These are phyloP conservation scores for Zelonia costaricensis DNA, from an alignment of 208 protist species.

Conservation along the genomic window DNA sequence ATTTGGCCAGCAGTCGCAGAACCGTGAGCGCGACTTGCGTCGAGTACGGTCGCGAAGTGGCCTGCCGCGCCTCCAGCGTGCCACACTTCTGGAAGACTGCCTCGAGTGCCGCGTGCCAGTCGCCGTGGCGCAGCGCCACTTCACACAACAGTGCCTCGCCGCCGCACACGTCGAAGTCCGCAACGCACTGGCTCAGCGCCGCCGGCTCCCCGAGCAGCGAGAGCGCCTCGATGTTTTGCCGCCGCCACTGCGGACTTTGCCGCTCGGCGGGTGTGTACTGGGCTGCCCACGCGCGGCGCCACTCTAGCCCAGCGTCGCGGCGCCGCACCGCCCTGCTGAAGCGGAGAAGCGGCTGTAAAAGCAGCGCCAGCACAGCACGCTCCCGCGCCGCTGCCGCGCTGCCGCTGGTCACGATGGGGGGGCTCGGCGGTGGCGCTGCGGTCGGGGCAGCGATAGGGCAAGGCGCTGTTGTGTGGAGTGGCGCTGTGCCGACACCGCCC, in stretches of 20 bases:
- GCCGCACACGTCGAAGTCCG: conserved; percentile 8
- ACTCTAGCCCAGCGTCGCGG: conserved; percentile 49
- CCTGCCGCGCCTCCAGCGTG: conserved; percentile 12
- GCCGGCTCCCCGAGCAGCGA: conserved; percentile 40
- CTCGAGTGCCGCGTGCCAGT: conserved; percentile 56
- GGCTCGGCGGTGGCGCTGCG: neutral
- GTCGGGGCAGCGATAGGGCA: neutral
- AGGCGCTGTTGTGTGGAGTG: too few species aligned
- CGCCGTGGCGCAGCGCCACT: conserved; percentile 40
- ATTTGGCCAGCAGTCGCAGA: conserved; percentile 44
- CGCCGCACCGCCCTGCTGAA: conserved; percentile 34
- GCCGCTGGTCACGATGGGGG: neutral
- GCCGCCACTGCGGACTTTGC: conserved; percentile 24
- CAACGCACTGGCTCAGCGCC: conserved; percentile 20
- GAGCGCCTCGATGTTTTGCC: conserved; percentile 48
- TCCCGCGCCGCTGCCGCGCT: conserved; percentile 25
- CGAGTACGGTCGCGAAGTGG: conserved; percentile 19
- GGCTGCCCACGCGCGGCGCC: conserved; percentile 42
- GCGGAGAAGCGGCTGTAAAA: conserved; percentile 55
- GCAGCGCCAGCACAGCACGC: conserved; percentile 40
- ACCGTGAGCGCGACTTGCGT: conserved; percentile 32
- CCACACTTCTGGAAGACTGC: conserved; percentile 31
- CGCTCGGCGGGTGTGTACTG: conserved; percentile 29
- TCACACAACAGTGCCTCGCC: conserved; percentile 38
- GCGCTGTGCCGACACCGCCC: neutral